Percentiles rank a stretch among this genome's conserved stretches.
These are phyloP conservation scores for Phytophthora nicotianae DNA, from an alignment of 352 stramenopile species.

Conservation along the genomic window DNA sequence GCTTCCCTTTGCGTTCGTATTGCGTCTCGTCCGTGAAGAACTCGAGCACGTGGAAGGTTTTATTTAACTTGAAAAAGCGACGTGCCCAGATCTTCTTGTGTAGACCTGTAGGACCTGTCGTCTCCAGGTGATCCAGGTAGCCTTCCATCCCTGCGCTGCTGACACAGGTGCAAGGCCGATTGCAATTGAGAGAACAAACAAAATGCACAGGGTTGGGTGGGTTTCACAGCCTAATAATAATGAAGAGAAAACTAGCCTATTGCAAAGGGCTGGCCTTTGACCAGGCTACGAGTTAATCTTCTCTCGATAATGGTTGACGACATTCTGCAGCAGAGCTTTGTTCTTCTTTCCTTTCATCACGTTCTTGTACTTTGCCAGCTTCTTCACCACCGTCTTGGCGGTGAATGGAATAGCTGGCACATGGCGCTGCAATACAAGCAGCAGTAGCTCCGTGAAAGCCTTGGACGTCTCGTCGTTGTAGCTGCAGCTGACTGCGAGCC, in stretches of 20 bases:
- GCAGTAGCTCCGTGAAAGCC: slow-evolving; percentile 50
- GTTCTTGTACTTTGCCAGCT: slow-evolving; percentile 29
- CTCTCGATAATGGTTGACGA: slow-evolving; percentile 44
- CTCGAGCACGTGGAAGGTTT: slow-evolving; percentile 59
- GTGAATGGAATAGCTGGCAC: slow-evolving; percentile 52
- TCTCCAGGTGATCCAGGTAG: slow-evolving; percentile 63
- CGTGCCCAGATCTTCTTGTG: slow-evolving; percentile 52
- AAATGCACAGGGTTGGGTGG: no score
- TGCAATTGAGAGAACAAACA: not conserved
- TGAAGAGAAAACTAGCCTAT: slow-evolving; percentile 5
- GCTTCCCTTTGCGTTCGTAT: slow-evolving; percentile 41
- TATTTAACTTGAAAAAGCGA: slow-evolving; percentile 56
- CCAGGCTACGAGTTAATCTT: slow-evolving; percentile 29
- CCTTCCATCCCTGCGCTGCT: slow-evolving; percentile 47
- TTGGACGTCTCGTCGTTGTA: slow-evolving; percentile 58
- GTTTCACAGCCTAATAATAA: slow-evolving; percentile 30
- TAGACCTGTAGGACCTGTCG: slow-evolving; percentile 22
- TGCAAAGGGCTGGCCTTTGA: not conserved
- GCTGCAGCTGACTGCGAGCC: slow-evolving; percentile 53
- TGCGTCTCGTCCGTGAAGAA: slow-evolving; percentile 58
- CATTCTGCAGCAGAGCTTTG: slow-evolving; percentile 52
- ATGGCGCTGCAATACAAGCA: slow-evolving; percentile 61
- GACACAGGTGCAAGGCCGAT: slow-evolving; percentile 7
- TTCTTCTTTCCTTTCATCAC: slow-evolving; percentile 45
- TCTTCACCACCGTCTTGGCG: slow-evolving; percentile 50